phyloP scores from a whole-genome alignment of 257 asterid genomes.

The Salvia splendens region DNA sequence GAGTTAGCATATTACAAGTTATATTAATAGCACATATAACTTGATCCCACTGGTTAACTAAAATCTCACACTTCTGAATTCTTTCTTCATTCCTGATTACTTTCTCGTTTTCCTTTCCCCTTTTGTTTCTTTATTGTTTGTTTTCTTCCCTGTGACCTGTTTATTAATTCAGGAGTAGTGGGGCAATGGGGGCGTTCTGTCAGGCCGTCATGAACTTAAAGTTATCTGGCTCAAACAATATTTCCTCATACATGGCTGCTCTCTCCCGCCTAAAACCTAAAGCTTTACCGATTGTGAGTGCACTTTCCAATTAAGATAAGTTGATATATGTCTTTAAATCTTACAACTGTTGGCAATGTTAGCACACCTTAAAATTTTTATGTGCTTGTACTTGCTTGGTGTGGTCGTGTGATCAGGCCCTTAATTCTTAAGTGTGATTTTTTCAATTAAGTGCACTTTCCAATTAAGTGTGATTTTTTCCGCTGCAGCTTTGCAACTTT shows the following conservation, averaged over 20 bases:
- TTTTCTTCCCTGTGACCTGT: neutral
- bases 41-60: too few species aligned
- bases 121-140: neutral
- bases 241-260: conserved; percentile 51
- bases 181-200: conserved; percentile 82
- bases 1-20: too few species aligned
- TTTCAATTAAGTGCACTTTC: too few species aligned
- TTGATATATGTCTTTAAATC: conserved; percentile 27
- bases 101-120: too few species aligned
- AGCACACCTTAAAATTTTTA: conserved; percentile 13
- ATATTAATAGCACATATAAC: too few species aligned
- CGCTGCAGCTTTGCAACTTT: conserved; percentile 78
- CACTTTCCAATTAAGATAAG: conserved; percentile 23
- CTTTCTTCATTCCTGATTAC: too few species aligned
- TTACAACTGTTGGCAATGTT: neutral
- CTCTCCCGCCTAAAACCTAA: conserved; percentile 83
- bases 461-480: too few species aligned
- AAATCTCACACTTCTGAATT: too few species aligned
- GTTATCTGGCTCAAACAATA: conserved; percentile 45
- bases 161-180: conserved; percentile 69
- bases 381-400: conserved; percentile 7
- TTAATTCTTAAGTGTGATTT: too few species aligned
- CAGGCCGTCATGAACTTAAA: conserved; percentile 68
- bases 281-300: conserved; percentile 87
- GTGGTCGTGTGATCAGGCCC: neutral